Percentiles rank a stretch among this genome's conserved stretches.
phyloP scores from a whole-genome alignment of 2,329 filamentous ascomycete species.

The Cladosporium sphaerospermum region DNA sequence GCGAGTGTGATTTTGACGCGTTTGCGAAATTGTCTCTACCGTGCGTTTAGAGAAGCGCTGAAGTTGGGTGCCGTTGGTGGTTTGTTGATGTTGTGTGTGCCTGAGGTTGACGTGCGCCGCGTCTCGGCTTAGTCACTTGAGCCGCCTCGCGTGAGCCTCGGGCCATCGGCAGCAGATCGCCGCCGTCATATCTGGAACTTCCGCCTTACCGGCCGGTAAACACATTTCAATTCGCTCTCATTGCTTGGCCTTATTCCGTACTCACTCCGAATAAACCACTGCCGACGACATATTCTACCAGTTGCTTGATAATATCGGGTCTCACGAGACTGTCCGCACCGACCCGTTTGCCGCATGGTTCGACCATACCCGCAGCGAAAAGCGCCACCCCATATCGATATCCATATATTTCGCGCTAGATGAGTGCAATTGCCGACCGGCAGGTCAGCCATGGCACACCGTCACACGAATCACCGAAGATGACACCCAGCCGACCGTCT shows the following conservation, averaged over 20 bases:
- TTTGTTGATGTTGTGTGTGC: no score
- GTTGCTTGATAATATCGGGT: background rate
- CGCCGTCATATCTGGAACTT: background rate
- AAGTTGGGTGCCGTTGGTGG: no score
- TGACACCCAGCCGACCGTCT: slow-evolving; percentile 19
- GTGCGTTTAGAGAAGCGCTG: no score
- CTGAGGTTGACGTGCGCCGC: background rate
- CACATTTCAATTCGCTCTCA: slow-evolving; percentile 8
- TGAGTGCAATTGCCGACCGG: slow-evolving; percentile 22
- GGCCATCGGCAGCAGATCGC: background rate
- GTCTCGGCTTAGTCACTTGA: slow-evolving; percentile 1
- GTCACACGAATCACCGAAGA: slow-evolving; percentile 33
- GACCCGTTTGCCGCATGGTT: slow-evolving; percentile 5
- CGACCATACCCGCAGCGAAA: background rate
- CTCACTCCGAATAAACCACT: background rate
- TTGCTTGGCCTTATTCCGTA: background rate
- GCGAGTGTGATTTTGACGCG: no score
- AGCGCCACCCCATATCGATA: no score
- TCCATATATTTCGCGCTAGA: slow-evolving; percentile 14
- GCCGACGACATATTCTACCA: background rate
- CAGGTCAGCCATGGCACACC: slow-evolving; percentile 23
- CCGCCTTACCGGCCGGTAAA: slow-evolving; percentile 2
- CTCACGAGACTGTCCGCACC: background rate
- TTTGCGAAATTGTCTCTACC: no score
- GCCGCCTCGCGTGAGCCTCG: background rate